Evolutionary conservation across 1,284 basidiomycete species (phyloP), one percentile per base, ranked within the genome.

Genomic region (Heliocybe sulcata): DNA sequence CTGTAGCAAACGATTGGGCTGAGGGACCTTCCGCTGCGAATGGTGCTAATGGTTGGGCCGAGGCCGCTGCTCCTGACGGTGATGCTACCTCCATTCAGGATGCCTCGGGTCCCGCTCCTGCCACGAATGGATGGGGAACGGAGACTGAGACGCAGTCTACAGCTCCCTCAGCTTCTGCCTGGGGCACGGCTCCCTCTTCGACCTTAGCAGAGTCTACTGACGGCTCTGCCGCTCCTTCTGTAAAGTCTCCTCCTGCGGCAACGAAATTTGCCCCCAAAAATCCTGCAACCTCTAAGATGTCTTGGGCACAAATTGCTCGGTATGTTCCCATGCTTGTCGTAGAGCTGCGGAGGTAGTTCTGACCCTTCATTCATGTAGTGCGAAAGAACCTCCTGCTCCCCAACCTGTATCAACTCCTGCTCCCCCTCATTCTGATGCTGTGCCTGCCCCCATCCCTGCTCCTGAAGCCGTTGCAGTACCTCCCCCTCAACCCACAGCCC

Each of bases 231-330:
- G 54, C 65, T 25, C 56, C 66, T 52, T 52, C 56, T 20, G 56
- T 59, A 62, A 70, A 58, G 64, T 66, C 59, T 27, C 65, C 63
- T 42, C 59, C 62, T 22, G 55, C 65, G 56, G 56, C 67, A 14
- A 51, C 64, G 19, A 59, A 61, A 1, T 57, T 62, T 35, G 49
- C 58, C 14, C 52, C 58, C n/a, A 88, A 82, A 69, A 74, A 76
- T 6, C 85, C 85, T 50, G 80, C 82, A 31, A 84, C 81, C 11
- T 81, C 85, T 11, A 88, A 89, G 71, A 67, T 87, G 56, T 89
- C 89, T 38, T 90, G 88, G 87, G 88, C 88, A 22, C 85, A 91
- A 63, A 77, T 91, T 66, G 87, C 88, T 60, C 75, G 82, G 87
- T 84, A 65, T 19, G 77, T 73, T 50, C 19, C 35, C 31, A 20